Evolutionary conservation across 208 protist species (phyloP).

Genomic region (Leishmania aethiopica): DNA sequence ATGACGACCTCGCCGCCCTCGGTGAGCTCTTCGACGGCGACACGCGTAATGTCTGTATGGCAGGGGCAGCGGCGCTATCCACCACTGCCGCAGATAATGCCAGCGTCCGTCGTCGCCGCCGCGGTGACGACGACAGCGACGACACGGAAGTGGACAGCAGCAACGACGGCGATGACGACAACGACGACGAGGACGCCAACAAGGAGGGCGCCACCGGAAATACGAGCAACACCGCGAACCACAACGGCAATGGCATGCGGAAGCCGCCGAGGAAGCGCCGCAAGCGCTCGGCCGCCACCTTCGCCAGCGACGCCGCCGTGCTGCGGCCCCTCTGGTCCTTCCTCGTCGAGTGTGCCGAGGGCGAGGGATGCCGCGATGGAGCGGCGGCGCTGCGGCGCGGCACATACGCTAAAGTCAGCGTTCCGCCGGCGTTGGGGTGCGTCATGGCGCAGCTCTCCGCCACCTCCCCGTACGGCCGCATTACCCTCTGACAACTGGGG

Average conservation of each 20-base stretch:
- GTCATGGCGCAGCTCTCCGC: slow-evolving; percentile 56
- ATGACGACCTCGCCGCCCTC: slow-evolving; percentile 12
- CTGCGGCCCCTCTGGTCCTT: slow-evolving; percentile 73
- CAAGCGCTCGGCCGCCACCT: slow-evolving; percentile 12
- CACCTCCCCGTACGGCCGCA: slow-evolving; percentile 51
- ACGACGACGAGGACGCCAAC: neutral
- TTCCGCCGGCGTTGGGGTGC: slow-evolving; percentile 52
- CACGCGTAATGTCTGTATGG: slow-evolving; percentile 23
- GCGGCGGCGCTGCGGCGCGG: slow-evolving; percentile 38
- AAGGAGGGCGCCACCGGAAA: neutral
- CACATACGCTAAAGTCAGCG: slow-evolving; percentile 47
- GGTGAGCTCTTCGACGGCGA: slow-evolving; percentile 35
- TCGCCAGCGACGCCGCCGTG: slow-evolving; percentile 52
- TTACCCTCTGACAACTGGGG: slow-evolving; percentile 38
- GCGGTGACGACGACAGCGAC: slow-evolving; percentile 16
- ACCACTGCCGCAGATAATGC: neutral
- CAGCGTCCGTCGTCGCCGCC: slow-evolving; percentile 5
- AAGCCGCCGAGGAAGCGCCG: neutral
- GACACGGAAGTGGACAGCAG: neutral
- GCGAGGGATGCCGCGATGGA: slow-evolving; percentile 45
- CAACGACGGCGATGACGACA: neutral
- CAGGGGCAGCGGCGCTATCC: neutral
- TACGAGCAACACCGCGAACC: neutral
- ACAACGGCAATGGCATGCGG: neutral
- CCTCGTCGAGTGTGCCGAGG: slow-evolving; percentile 57